Percentiles rank a stretch among this genome's conserved stretches.
Conservation (phyloP, 768 basidiomycete species). For the Bullera alba region DNA sequence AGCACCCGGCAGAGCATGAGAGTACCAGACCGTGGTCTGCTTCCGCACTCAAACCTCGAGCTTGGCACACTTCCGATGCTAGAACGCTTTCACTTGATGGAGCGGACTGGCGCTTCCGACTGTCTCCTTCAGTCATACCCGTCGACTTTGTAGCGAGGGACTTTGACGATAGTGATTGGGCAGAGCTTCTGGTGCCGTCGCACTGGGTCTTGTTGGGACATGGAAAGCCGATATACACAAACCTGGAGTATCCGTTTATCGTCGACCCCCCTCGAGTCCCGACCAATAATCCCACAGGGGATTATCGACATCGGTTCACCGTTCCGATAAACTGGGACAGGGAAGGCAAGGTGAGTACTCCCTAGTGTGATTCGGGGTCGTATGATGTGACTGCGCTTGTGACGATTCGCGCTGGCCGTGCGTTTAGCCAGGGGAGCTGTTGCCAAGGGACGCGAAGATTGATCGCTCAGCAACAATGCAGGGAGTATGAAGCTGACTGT, state of each 20-base stretch:
- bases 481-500: too few relatives aligned
- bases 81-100: too few relatives aligned
- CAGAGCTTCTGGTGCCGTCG: background rate
- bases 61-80: too few relatives aligned
- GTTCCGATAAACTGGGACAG: background rate
- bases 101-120: constrained; percentile 5
- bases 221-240: background rate
- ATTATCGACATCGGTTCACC: background rate
- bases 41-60: too few relatives aligned
- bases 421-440: too few relatives aligned
- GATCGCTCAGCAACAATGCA: too few relatives aligned
- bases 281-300: background rate
- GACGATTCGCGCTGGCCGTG: background rate
- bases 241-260: constrained; percentile 1
- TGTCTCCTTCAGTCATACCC: background rate
- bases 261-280: constrained; percentile 1
- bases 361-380: background rate
- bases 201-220: background rate
- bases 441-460: too few relatives aligned
- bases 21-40: too few relatives aligned
- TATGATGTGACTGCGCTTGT: background rate
- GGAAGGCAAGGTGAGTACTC: background rate
- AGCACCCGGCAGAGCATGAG: too few relatives aligned
- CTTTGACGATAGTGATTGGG: background rate
- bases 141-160: background rate